Base-by-base conservation (phyloP, 2,329 filamentous ascomycete genomes). In the Pseudocercospora pini-densiflorae region DNA sequence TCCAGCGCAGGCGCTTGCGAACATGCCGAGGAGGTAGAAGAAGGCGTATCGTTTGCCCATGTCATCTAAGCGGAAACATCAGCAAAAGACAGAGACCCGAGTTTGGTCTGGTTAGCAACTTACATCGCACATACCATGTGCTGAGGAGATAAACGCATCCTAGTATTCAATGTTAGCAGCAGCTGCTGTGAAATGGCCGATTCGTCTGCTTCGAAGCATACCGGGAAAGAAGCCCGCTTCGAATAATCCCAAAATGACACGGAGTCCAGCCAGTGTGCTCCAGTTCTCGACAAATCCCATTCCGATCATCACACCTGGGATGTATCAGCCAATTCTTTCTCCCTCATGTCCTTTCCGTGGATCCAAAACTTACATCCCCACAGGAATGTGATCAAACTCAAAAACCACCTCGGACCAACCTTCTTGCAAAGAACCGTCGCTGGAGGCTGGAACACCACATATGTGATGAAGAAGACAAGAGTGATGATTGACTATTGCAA, bases 381-480 rank as follows among this genome's bases (percentile, higher is more conserved):
- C 5, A 84, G 71, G 4, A 87, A 64, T 2, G 84, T 72, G 62
- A 75, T 74, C 10, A 67, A 49, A 1, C 71, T 64, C 7, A 75
- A 64, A 61, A 72, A 74, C 27, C 62, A 61, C 24, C 71, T 67
- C 3, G 73, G 72, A 0, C 90, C 90, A 61, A 92, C 73, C 73
- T 86, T 87, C 51, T 90, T 88, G 59, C 89, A 84, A 29, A 91
- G 77, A 33, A 92, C 79, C 0, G 90, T 92, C 2, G 89, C 89
- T 0, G 89, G 89, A 1, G 89, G 87, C 74, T 92, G 90, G 71
- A 91, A 90, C 62, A 91, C 58, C 67, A 89, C 85, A 76, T 92
- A 92, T 2, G 89, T 86, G 67, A 91, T 82, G 81, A 92, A 92
- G 80, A 92, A 92, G 72, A 91, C 83, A 31, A 92, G 81, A 3